These are phyloP conservation scores for Gastrolobium bilobum DNA, from an alignment of 306 rosid genomes.

Conservation along the genomic window DNA sequence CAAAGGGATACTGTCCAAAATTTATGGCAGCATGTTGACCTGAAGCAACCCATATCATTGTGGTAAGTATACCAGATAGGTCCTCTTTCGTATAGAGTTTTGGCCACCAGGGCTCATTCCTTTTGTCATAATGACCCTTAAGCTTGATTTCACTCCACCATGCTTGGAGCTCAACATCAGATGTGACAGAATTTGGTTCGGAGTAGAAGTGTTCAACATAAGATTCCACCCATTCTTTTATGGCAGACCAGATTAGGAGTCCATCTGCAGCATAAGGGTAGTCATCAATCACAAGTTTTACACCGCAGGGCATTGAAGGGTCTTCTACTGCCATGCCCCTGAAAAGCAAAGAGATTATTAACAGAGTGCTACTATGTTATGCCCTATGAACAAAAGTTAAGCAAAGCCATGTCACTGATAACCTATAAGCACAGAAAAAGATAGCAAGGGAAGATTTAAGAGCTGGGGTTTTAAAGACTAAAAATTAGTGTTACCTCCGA, in stretches of 20 bases:
- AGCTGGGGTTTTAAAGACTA: background rate
- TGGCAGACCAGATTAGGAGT: conserved; percentile 93
- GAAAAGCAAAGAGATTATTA: conserved; percentile 40
- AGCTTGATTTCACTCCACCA: conserved; percentile 94
- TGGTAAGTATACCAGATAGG: conserved; percentile 73
- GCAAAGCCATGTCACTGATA: background rate
- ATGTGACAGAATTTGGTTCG: conserved; percentile 64
- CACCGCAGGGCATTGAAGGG: conserved; percentile 76
- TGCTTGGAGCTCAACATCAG: conserved; percentile 82
- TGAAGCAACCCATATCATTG: conserved; percentile 91
- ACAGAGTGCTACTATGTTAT: conserved; percentile 2
- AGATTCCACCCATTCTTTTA: conserved; percentile 88
- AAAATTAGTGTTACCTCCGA: conserved; percentile 65
- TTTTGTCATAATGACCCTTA: conserved; percentile 87
- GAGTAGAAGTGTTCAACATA: conserved; percentile 79
- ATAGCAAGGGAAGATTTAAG: conserved; percentile 18
- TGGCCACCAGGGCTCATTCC: conserved; percentile 96
- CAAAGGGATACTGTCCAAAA: conserved; percentile 97
- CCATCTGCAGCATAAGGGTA: conserved; percentile 98
- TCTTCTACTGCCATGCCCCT: conserved; percentile 98
- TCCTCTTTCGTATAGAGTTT: conserved; percentile 76
- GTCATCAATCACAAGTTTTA: conserved; percentile 87
- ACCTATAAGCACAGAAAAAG: conserved; percentile 4
- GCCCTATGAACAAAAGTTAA: conserved; percentile 4
- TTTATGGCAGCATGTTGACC: conserved; percentile 97